Base-by-base conservation (phyloP, 257 asterid genomes). In the Haberlea rhodopensis region DNA sequence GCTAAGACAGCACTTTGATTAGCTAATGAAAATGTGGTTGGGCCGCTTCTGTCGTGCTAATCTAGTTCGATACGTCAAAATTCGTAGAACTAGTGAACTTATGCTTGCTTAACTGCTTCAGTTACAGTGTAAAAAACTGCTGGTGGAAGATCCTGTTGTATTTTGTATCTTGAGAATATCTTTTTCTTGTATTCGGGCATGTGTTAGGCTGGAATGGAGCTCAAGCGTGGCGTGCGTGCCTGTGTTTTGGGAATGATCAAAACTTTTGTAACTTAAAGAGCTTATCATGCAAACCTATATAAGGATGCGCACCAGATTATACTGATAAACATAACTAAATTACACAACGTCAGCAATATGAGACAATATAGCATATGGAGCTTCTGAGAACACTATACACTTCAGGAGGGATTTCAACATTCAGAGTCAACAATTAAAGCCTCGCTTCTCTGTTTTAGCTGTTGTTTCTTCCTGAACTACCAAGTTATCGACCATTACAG, bases 1-100 rank as follows among this genome's bases (percentile, higher is more conserved):
- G 53, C 96, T 90, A 18, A 78, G 99, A 18, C 99, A 94, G 80
- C 99, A 94, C 73, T 94, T 94, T 73, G 99, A 94, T 78, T 90
- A 90, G 81, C 31, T 15, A 27, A 40, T 52, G 11, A 9, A 57
- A 51, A 5, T 61, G 28, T 6, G 24, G 52, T 51, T 27, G 8
- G 19, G 11, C 34, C 48, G 69, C 64, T 57, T 66, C 80, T n/a
- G n/a, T n/a, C n/a, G n/a, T n/a, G n/a, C n/a, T n/a, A n/a, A n/a
- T n/a, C n/a, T 37, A 19, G 29, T 45, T 19, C 34, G 53, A 45
- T 53, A 11, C 11, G 67, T 24, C n/a, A 11, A 16, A 32, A 3
- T 55, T 53, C 29, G 53, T 40, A 45, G 51, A 29, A 52, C 37
- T 34, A 18, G 51, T 26, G 16, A 52, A 60, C 68, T 43, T 51